Evolutionary conservation across 2,329 filamentous ascomycete genomes (phyloP).

Genomic region (Zasmidium angulare): DNA sequence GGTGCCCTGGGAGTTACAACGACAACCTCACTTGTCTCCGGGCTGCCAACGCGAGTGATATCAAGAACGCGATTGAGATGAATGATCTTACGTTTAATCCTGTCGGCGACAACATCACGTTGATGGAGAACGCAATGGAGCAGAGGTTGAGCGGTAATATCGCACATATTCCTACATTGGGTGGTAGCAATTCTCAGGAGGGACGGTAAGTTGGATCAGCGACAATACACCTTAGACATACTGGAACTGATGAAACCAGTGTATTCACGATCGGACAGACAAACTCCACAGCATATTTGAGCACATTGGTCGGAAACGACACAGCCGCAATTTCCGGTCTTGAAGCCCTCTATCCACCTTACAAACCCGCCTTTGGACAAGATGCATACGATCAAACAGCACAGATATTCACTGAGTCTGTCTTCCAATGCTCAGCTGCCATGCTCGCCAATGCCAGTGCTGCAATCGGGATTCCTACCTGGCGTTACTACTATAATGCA

Average conservation of each 20-base stretch:
- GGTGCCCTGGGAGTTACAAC: slow-evolving; percentile 28
- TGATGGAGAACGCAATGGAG: slow-evolving; percentile 29
- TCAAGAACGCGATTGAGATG: slow-evolving; percentile 34
- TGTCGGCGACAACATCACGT: slow-evolving; percentile 35
- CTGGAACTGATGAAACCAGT: slow-evolving; percentile 10
- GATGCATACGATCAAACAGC: slow-evolving; percentile 16
- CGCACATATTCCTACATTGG: slow-evolving; percentile 36
- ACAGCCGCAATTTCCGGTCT: slow-evolving; percentile 25
- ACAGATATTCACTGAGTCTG: slow-evolving; percentile 21
- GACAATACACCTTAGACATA: background rate
- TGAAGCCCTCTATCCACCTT: slow-evolving; percentile 30
- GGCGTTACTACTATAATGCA: slow-evolving; percentile 41
- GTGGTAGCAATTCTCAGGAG: slow-evolving; percentile 38
- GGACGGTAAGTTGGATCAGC: slow-evolving; percentile 29
- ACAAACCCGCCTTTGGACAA: slow-evolving; percentile 17
- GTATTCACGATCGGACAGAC: slow-evolving; percentile 32
- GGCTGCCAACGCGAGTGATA: slow-evolving; percentile 31
- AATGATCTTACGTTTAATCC: slow-evolving; percentile 34
- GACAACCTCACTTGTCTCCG: slow-evolving; percentile 33
- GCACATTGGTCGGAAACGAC: slow-evolving; percentile 19
- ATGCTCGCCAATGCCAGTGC: slow-evolving; percentile 32
- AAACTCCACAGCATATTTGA: slow-evolving; percentile 27
- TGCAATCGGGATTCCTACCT: slow-evolving; percentile 32
- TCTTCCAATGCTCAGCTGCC: slow-evolving; percentile 30
- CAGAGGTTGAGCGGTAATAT: slow-evolving; percentile 32